Evolutionary conservation across 1,284 basidiomycete species (phyloP).

Genomic region (Trichosporon sp.): DNA sequence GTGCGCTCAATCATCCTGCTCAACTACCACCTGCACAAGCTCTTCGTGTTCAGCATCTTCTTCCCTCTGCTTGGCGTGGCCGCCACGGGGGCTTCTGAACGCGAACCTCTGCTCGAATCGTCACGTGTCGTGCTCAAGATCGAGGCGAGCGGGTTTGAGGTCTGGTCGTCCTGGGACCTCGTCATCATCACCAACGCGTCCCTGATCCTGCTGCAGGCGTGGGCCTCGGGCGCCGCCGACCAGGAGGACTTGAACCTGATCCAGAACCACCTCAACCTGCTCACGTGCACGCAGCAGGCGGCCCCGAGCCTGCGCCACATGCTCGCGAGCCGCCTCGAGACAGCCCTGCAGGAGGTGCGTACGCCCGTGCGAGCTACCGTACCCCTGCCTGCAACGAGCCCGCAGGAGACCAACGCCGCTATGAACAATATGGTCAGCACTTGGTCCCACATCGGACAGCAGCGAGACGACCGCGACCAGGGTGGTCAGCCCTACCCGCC

Average conservation of each 20-base stretch:
- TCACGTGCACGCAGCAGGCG: conserved; percentile 21
- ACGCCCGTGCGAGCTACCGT: conserved; percentile 13
- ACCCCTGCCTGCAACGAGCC: neutral
- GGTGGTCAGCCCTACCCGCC: neutral
- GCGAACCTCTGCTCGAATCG: conserved; percentile 19
- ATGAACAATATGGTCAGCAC: conserved; percentile 7
- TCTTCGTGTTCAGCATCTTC: conserved; percentile 25
- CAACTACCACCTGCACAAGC: conserved; percentile 29
- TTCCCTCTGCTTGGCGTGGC: conserved; percentile 19
- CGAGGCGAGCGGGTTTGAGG: conserved; percentile 21
- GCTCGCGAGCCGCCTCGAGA: conserved; percentile 16
- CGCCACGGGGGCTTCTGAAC: conserved; percentile 11
- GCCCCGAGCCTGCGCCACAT: conserved; percentile 23
- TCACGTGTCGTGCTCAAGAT: conserved; percentile 24
- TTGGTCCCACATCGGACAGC: neutral
- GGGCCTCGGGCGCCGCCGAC: conserved; percentile 14
- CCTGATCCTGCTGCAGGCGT: conserved; percentile 21
- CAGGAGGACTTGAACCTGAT: conserved; percentile 22
- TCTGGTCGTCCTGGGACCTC: conserved; percentile 27
- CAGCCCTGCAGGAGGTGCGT: conserved; percentile 21
- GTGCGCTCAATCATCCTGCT: conserved; percentile 21
- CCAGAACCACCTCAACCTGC: conserved; percentile 23
- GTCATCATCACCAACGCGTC: conserved; percentile 25
- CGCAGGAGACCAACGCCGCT: neutral
- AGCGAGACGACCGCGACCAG: neutral